Percentiles rank a stretch among this genome's conserved stretches.
Evolutionary conservation across 305 asterid species (phyloP).

Genomic region (Petunia hybrid): DNA sequence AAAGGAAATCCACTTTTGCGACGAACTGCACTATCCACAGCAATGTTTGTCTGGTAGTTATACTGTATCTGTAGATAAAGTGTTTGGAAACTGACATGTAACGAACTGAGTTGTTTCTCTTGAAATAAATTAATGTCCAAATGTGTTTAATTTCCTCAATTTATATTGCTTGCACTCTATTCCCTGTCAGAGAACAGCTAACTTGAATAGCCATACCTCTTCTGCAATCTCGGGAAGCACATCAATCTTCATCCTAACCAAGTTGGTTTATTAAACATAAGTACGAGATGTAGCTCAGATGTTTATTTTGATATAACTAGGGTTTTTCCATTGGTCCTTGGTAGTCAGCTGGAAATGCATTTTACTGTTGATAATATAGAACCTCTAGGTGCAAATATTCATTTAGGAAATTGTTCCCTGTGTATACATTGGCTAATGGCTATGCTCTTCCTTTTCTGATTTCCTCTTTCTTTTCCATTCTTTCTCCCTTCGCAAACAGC

Average conservation of each 20-base stretch:
- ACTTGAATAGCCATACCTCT: slow-evolving; percentile 17
- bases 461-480: not conserved
- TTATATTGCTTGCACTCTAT: not conserved
- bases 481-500: not conserved
- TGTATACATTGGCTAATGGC: slow-evolving; percentile 3
- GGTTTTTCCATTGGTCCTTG: slow-evolving; percentile 24
- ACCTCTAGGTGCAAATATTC: not conserved
- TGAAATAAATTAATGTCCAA: not conserved
- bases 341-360: slow-evolving; percentile 18
- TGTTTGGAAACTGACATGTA: not conserved
- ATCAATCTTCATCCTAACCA: not conserved
- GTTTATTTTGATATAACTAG: not conserved
- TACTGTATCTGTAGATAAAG: not conserved
- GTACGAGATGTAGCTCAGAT: not conserved
- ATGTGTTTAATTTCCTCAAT: not conserved
- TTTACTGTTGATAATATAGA: not conserved
- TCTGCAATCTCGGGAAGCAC: not conserved
- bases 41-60: slow-evolving; percentile 5
- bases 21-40: not conserved
- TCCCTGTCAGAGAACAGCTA: not conserved
- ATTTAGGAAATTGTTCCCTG: slow-evolving; percentile 12
- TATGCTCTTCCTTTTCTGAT: not conserved
- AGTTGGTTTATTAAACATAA: not conserved
- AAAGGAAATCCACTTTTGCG: too few relatives aligned
- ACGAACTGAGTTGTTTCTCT: not conserved